Conservation (phyloP, 2,329 filamentous ascomycete genomes). For the Colletotrichum sublineola region DNA sequence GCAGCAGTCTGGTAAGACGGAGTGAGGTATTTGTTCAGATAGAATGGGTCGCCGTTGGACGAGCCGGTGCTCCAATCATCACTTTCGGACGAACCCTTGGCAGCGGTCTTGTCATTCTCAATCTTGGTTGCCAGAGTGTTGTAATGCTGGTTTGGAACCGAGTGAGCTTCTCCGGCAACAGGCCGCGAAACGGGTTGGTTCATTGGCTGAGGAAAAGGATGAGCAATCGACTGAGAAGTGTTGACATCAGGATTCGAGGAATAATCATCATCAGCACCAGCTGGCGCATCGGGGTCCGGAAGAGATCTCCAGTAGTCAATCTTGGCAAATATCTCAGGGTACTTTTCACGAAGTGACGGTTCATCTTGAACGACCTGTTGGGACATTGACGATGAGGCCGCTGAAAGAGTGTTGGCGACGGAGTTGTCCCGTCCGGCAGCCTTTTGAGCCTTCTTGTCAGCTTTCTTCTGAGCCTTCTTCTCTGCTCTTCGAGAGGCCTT, state of each 20-base stretch:
- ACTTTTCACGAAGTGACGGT: conserved; percentile 16
- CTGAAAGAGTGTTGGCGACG: neutral
- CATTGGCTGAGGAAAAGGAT: neutral
- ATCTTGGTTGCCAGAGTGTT: neutral
- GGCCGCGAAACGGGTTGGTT: neutral
- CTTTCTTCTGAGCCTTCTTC: conserved; percentile 34
- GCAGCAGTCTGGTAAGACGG: conserved; percentile 13
- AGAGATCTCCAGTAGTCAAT: conserved; percentile 29
- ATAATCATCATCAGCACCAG: neutral
- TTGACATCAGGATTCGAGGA: neutral
- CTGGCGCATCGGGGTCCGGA: conserved; percentile 5
- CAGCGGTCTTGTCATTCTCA: neutral
- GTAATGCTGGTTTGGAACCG: neutral
- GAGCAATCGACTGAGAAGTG: neutral
- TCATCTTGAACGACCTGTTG: neutral
- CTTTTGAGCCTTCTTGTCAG: conserved; percentile 30
- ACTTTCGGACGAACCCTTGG: conserved; percentile 4
- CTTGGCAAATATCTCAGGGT: conserved; percentile 32
- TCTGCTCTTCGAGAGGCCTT: conserved; percentile 30
- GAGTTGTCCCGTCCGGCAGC: conserved; percentile 11
- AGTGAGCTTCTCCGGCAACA: neutral
- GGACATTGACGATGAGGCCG: neutral
- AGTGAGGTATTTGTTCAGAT: conserved; percentile 20
- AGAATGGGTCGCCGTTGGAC: conserved; percentile 7
- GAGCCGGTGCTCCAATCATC: conserved; percentile 15